These are phyloP conservation scores for Prunus salicina DNA, from an alignment of 306 rosid genomes.

Conservation along the genomic window DNA sequence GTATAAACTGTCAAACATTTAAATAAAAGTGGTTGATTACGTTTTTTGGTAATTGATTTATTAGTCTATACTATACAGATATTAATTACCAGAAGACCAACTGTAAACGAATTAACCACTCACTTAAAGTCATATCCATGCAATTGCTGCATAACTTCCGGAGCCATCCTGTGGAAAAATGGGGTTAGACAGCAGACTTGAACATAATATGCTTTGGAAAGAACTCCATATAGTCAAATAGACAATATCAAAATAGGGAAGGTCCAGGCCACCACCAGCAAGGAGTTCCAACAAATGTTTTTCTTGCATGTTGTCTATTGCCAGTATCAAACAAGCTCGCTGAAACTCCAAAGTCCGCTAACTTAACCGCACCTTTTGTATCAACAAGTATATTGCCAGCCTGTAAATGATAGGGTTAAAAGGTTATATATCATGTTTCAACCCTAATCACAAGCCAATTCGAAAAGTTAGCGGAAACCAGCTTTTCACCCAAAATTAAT, in stretches of 20 bases:
- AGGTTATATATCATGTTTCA: background rate
- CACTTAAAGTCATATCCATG: constrained; percentile 98
- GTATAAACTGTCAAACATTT: background rate
- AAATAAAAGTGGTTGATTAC: background rate
- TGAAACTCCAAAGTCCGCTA: constrained; percentile 97
- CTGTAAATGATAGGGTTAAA: constrained; percentile 38
- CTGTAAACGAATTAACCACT: constrained; percentile 26
- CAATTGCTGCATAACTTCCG: constrained; percentile 98
- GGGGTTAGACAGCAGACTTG: background rate
- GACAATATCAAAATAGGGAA: background rate
- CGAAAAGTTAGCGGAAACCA: background rate
- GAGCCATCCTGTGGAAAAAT: constrained; percentile 78
- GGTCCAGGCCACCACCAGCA: constrained; percentile 64
- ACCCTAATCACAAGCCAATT: constrained; percentile 9
- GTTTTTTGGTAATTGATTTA: background rate
- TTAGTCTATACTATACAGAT: background rate
- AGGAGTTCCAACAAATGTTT: constrained; percentile 97
- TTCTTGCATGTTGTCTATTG: constrained; percentile 79
- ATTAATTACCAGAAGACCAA: background rate
- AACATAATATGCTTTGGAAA: constrained; percentile 7
- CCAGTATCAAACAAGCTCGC: constrained; percentile 93
- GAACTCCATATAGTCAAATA: constrained; percentile 6
- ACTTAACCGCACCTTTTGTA: constrained; percentile 72
- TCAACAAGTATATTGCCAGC: constrained; percentile 86
- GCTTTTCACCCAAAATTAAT: background rate